These are phyloP conservation scores for Colletotrichum costaricense DNA, from an alignment of 2,329 filamentous ascomycete species.

Conservation along the genomic window DNA sequence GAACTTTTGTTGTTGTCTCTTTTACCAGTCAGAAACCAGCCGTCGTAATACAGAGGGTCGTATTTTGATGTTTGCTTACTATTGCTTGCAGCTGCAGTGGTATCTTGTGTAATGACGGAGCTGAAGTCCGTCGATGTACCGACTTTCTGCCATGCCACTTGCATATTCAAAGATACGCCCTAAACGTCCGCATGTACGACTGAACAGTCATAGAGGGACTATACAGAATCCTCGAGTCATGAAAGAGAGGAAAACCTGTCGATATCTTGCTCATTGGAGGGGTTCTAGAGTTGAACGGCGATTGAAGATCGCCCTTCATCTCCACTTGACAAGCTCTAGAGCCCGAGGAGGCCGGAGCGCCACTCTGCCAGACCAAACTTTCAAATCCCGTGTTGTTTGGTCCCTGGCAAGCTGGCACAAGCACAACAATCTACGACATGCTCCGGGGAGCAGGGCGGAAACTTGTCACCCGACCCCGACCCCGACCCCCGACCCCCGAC, in stretches of 20 bases:
- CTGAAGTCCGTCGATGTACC: neutral
- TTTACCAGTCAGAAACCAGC: neutral
- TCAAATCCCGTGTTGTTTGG: constrained; percentile 20
- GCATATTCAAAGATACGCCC: neutral
- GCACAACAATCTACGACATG: neutral
- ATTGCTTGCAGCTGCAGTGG: neutral
- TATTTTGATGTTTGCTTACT: neutral
- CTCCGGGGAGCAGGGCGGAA: neutral
- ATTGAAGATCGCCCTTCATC: neutral
- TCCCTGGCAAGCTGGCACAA: neutral
- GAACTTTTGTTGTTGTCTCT: neutral
- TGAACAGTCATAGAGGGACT: neutral
- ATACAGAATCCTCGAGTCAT: neutral
- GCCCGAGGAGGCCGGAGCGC: neutral
- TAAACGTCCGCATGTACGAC: neutral
- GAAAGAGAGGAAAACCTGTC: neutral
- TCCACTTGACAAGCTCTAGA: constrained; percentile 3
- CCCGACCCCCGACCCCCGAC: neutral
- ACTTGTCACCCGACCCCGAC: neutral
- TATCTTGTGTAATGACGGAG: neutral
- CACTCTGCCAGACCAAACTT: neutral
- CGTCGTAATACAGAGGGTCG: neutral
- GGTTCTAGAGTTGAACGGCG: neutral
- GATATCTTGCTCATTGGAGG: neutral
- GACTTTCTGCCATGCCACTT: neutral